These are phyloP conservation scores for Irpex sp. DNA, from an alignment of 1,284 basidiomycete species.

Conservation along the genomic window DNA sequence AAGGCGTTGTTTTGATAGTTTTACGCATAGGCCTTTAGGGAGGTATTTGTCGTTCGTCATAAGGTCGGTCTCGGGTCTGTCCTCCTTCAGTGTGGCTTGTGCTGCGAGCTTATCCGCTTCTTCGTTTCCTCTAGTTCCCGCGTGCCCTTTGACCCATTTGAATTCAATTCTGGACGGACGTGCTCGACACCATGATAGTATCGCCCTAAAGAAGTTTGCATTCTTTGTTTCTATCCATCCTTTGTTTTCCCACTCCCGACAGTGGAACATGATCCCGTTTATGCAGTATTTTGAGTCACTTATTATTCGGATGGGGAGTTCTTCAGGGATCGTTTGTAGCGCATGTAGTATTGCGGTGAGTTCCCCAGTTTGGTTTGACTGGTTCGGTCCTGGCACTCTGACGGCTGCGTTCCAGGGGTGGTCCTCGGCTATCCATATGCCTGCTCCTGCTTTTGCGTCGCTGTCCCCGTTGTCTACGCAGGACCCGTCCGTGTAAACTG, in stretches of 20 bases:
- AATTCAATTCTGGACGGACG: conserved; percentile 18
- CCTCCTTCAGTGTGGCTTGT: conserved; percentile 7
- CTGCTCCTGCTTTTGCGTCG: conserved; percentile 14
- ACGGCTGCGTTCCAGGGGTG: conserved; percentile 2
- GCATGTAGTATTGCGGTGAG: conserved; percentile 1
- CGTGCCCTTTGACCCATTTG: conserved; percentile 28
- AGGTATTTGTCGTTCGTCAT: not conserved
- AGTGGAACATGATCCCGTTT: conserved; percentile 1
- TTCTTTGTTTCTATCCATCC: conserved; percentile 11
- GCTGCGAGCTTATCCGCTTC: conserved; percentile 20
- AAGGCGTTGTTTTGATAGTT: conserved; percentile 2
- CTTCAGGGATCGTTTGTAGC: not conserved
- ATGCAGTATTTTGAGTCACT: conserved; percentile 7
- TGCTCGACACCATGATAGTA: conserved; percentile 8
- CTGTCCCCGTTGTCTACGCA: conserved; percentile 17
- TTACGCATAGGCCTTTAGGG: not conserved
- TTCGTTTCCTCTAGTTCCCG: conserved; percentile 20
- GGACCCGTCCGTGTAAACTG: conserved; percentile 25
- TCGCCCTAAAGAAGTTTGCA: conserved; percentile 4
- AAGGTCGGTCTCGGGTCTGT: not conserved
- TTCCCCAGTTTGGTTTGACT: conserved; percentile 17
- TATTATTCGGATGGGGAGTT: not conserved
- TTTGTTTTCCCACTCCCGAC: conserved; percentile 6
- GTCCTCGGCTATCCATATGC: conserved; percentile 1
- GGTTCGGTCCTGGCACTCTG: not conserved